Evolutionary conservation across 2,329 filamentous ascomycete species (phyloP).

Genomic region (Claviceps sp.): DNA sequence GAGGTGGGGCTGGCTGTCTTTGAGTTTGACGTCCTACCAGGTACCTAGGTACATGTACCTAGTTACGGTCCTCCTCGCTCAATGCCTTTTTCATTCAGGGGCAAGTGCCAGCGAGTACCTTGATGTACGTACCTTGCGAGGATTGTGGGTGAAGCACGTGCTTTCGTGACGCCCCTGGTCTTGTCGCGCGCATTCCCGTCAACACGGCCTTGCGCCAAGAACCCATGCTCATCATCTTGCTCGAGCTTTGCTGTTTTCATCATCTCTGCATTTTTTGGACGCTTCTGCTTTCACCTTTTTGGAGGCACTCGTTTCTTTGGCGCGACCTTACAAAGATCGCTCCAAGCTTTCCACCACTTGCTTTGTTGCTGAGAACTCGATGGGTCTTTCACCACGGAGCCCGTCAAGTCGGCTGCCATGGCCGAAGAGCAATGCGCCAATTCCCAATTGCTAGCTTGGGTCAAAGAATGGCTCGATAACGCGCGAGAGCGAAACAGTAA

Average conservation of each 20-base stretch:
- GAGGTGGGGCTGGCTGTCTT: too few relatives aligned
- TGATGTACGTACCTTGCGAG: too few relatives aligned
- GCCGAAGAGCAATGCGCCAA: constrained; percentile 43
- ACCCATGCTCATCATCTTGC: not conserved
- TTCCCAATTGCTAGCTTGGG: constrained; percentile 56
- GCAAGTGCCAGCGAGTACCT: too few relatives aligned
- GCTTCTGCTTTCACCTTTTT: not conserved
- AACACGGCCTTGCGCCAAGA: not conserved
- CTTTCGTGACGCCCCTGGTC: not conserved
- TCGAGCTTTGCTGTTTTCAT: not conserved
- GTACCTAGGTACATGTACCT: too few relatives aligned
- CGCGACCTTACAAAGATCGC: not conserved
- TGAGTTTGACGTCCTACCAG: too few relatives aligned
- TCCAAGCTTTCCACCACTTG: not conserved
- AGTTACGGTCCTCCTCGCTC: too few relatives aligned
- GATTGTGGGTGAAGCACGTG: not conserved
- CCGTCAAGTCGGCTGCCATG: constrained; percentile 1
- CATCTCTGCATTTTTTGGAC: not conserved
- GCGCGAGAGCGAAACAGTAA: constrained; percentile 58
- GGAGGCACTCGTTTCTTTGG: not conserved
- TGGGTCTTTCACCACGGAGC: not conserved
- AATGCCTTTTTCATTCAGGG: too few relatives aligned
- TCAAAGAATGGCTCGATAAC: constrained; percentile 63
- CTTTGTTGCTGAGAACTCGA: not conserved
- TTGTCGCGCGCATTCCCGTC: too few relatives aligned